A percentile compares a stretch with the other conserved stretches of the same genome.
Conservation (phyloP, 352 stramenopile species). For the Achlya hypogyna region DNA sequence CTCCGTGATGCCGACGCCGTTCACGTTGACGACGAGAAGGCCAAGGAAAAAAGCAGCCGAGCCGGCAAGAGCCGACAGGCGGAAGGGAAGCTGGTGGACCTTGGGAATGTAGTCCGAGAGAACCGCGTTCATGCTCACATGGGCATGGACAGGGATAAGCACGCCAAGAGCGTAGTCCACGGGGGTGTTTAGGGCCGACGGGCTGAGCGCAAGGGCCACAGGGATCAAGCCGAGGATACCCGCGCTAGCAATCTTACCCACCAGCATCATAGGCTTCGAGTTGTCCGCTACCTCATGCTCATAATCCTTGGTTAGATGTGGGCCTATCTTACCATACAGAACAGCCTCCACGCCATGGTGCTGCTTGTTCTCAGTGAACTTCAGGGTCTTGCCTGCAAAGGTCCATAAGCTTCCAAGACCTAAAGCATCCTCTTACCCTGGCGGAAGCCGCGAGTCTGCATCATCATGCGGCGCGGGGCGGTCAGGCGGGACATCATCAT, state of each 20-base stretch:
- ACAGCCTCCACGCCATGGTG: conserved; percentile 47
- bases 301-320: not conserved
- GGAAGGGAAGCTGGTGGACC: conserved; percentile 27
- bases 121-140: conserved; percentile 93
- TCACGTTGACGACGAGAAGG: conserved; percentile 75
- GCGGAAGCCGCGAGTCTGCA: conserved; percentile 47
- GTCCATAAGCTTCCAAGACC: not conserved
- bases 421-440: conserved; percentile 37
- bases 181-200: conserved; percentile 54
- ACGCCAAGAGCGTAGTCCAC: conserved; percentile 75
- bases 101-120: conserved; percentile 92
- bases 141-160: conserved; percentile 82
- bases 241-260: conserved; percentile 51
- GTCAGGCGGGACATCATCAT: conserved; percentile 10
- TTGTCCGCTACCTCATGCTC: conserved; percentile 50
- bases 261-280: conserved; percentile 47
- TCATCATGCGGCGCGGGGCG: not conserved
- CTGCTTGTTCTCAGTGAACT: conserved; percentile 79
- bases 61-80: conserved; percentile 57
- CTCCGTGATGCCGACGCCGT: conserved; percentile 76
- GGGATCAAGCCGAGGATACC: conserved; percentile 51
- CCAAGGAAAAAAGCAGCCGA: conserved; percentile 76
- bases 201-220: conserved; percentile 63
- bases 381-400: conserved; percentile 38
- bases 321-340: conserved; percentile 46